A percentile compares a stretch with the other conserved stretches of the same genome.
Conservation (phyloP, 2,329 filamentous ascomycete species). For the Verticillium longisporum region DNA sequence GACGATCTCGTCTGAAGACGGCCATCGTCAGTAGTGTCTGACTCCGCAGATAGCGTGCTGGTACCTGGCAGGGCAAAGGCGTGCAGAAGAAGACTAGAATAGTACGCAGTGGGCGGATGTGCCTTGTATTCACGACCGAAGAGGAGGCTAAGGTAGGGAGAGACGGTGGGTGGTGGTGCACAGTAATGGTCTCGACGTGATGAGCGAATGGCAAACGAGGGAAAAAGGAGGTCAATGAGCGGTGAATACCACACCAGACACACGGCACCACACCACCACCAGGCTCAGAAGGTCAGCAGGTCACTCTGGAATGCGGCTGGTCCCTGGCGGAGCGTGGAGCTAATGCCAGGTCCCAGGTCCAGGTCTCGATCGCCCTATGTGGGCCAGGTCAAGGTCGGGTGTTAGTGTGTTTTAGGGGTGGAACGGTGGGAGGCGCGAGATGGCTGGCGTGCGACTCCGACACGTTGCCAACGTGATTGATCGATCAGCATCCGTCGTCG, state of each 20-base stretch:
- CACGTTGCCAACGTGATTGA: background rate
- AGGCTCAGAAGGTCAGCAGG: background rate
- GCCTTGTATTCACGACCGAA: background rate
- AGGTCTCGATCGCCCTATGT: background rate
- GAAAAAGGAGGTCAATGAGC: background rate
- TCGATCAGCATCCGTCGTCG: background rate
- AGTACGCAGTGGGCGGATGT: background rate
- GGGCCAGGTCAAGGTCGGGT: background rate
- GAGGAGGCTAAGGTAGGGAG: background rate
- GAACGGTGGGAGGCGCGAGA: background rate
- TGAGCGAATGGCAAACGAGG: background rate
- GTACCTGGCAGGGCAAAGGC: background rate
- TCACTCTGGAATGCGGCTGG: background rate
- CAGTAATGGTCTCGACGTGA: background rate
- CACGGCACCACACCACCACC: background rate
- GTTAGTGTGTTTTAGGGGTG: background rate
- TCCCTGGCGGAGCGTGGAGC: background rate
- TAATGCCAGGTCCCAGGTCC: conserved; percentile 3
- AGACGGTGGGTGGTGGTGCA: background rate
- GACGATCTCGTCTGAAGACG: too few species aligned
- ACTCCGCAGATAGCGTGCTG: background rate
- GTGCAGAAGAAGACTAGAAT: background rate
- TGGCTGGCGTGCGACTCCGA: background rate
- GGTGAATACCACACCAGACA: background rate
- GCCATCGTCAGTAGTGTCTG: background rate